Evolutionary conservation across 78 protist genomes (phyloP).

Genomic region (Dictyostelium capitatum): DNA sequence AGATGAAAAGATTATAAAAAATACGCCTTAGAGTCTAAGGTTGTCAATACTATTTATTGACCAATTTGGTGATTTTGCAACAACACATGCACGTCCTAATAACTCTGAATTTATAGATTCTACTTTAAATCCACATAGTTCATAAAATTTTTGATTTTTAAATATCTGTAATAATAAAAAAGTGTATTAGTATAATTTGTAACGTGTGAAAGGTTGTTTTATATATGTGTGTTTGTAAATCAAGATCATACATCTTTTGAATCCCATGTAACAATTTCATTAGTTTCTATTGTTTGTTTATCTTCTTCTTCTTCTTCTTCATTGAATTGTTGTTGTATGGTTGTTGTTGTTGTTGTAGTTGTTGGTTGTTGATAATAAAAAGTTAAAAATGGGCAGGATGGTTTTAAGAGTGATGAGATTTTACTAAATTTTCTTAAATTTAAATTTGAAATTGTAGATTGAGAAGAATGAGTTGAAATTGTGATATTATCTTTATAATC

Average conservation of each 20-base stretch:
- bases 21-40: background rate
- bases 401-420: slow-evolving; percentile 6
- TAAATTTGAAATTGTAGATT: background rate
- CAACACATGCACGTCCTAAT: background rate
- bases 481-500: background rate
- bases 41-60: background rate
- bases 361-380: background rate
- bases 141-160: background rate
- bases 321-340: background rate
- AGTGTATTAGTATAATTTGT: background rate
- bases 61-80: slow-evolving; percentile 9
- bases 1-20: background rate
- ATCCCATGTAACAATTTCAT: background rate
- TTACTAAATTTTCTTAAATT: slow-evolving; percentile 1
- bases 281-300: background rate
- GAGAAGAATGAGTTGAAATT: background rate
- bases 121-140: slow-evolving; percentile 14
- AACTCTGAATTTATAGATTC: background rate
- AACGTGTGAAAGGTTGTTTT: background rate
- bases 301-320: background rate
- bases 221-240: background rate
- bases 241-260: background rate
- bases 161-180: background rate
- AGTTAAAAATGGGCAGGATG: slow-evolving; percentile 3
- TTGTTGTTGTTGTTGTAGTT: too few relatives aligned